Conservation (phyloP, 2,329 filamentous ascomycete genomes). For the Clarireedia paspali region DNA sequence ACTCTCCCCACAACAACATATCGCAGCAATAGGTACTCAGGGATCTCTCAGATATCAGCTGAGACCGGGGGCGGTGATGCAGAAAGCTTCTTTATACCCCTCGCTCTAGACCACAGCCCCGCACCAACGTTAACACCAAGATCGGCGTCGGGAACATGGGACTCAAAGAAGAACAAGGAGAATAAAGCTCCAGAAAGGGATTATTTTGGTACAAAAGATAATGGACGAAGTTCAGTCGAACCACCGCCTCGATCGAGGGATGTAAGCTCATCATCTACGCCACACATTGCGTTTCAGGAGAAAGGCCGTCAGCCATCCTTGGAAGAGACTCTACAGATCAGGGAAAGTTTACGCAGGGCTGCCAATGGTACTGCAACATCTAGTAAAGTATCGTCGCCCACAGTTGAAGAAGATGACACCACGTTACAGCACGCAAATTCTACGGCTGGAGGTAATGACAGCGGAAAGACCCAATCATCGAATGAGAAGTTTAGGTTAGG, state of each 20-base stretch:
- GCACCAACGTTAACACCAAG: slow-evolving; percentile 44
- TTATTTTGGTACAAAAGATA: slow-evolving; percentile 47
- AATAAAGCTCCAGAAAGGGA: slow-evolving; percentile 39
- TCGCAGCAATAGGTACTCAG: slow-evolving; percentile 70
- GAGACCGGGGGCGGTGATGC: slow-evolving; percentile 34
- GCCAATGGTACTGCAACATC: slow-evolving; percentile 17
- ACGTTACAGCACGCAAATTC: slow-evolving; percentile 25
- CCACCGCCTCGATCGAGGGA: slow-evolving; percentile 26
- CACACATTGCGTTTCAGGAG: slow-evolving; percentile 90
- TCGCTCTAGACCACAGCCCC: slow-evolving; percentile 65
- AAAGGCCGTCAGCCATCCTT: slow-evolving; percentile 62
- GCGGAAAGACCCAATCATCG: slow-evolving; percentile 30
- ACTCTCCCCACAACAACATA: slow-evolving; percentile 71
- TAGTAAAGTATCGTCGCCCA: slow-evolving; percentile 20
- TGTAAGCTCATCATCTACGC: slow-evolving; percentile 47
- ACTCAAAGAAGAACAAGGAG: slow-evolving; percentile 32
- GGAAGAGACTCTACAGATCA: slow-evolving; percentile 44
- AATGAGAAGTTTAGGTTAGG: slow-evolving; percentile 68
- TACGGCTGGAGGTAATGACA: slow-evolving; percentile 20
- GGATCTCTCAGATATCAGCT: slow-evolving; percentile 47
- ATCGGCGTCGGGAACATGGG: slow-evolving; percentile 41
- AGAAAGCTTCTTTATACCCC: slow-evolving; percentile 64
- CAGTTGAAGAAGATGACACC: slow-evolving; percentile 25
- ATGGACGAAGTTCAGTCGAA: slow-evolving; percentile 33
- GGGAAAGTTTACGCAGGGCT: slow-evolving; percentile 38